Base-by-base conservation (phyloP, 345 rosid species). In the Cardamine chenopodiifolia region DNA sequence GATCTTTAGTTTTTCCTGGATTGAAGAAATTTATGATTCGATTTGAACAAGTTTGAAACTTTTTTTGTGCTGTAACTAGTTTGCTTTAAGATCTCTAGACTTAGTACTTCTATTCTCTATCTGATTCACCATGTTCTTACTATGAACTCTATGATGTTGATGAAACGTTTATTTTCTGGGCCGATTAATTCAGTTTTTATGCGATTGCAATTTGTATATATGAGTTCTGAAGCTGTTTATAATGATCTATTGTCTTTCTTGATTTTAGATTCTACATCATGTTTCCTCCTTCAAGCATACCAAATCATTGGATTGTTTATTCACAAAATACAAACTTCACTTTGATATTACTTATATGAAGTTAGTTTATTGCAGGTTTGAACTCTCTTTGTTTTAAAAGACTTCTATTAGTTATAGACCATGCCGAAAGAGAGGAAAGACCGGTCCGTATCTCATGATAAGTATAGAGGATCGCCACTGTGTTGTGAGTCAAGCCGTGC, bases 391-490 rank as follows among this genome's bases (percentile, higher is more conserved):
- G 35, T 55, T 34, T 32, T 3, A 0, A 44, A 9, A 44, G 42
- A 28, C 1, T 15, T 4, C 6, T 45, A 6, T 11, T 57, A 28
- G 61, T 20, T 42, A 4, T 37, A 57, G 17, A 77, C 65, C 55
- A 95, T 95, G 99, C 93, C 98, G 20, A 95, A 95, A 85, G 90
- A 88, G 82, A 92, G 90, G 79, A 95, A 90, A 87, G 89, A 83
- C 28, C 86, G 91, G 4, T 89, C 94, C 1, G 73, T 83, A 29
- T 89, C 97, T 73, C 80, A 78, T 76, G 97, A 89, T 80, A 85
- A 82, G 78, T 81, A 48, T 77, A 88, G 83, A 74, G 70, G 82
- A 64, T 86, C 90, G 26, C 92, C 91, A 8, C 80, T 85, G 61
- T 78, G 64, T 7, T 82, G 92, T 68, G 86, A 89, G 78, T 84